Evolutionary conservation across 257 asterid species (phyloP).

Genomic region (Verbena officinalis): DNA sequence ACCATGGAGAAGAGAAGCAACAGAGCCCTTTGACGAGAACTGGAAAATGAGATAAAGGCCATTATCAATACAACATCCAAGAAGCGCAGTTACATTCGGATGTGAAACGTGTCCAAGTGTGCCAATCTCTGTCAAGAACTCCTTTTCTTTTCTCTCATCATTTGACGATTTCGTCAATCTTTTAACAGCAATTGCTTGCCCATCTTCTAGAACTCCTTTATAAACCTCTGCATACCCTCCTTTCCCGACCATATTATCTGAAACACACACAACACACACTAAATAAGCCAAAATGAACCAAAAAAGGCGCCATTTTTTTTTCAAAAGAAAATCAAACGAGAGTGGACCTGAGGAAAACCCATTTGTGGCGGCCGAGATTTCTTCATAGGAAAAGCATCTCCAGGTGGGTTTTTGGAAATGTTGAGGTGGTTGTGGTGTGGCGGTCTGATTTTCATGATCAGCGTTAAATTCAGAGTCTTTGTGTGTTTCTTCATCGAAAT

Average conservation of each 20-base stretch:
- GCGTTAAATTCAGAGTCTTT: slow-evolving; percentile 32
- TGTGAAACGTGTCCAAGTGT: slow-evolving; percentile 88
- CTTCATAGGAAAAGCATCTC: slow-evolving; percentile 83
- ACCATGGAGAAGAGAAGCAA: slow-evolving; percentile 93
- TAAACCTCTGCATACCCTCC: slow-evolving; percentile 99
- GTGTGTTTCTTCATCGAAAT: slow-evolving; percentile 43
- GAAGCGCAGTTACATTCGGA: slow-evolving; percentile 69
- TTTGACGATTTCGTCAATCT: slow-evolving; percentile 59
- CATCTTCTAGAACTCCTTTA: slow-evolving; percentile 75
- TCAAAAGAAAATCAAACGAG: neutral
- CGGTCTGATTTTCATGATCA: slow-evolving; percentile 20
- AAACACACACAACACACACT: neutral
- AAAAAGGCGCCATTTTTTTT: slow-evolving; percentile 10
- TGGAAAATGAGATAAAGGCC: slow-evolving; percentile 92
- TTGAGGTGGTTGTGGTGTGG: slow-evolving; percentile 33
- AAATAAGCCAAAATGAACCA: neutral
- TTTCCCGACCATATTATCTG: slow-evolving; percentile 86
- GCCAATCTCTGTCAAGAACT: slow-evolving; percentile 84
- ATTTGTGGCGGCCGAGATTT: slow-evolving; percentile 76
- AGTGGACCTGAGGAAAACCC: slow-evolving; percentile 68
- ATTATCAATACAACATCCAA: slow-evolving; percentile 87
- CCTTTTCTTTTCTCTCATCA: slow-evolving; percentile 92
- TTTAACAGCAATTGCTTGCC: slow-evolving; percentile 86
- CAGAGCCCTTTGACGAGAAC: slow-evolving; percentile 89
- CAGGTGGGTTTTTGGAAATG: slow-evolving; percentile 64